Conservation (phyloP, 345 rosid genomes). For the Acer negundo region DNA sequence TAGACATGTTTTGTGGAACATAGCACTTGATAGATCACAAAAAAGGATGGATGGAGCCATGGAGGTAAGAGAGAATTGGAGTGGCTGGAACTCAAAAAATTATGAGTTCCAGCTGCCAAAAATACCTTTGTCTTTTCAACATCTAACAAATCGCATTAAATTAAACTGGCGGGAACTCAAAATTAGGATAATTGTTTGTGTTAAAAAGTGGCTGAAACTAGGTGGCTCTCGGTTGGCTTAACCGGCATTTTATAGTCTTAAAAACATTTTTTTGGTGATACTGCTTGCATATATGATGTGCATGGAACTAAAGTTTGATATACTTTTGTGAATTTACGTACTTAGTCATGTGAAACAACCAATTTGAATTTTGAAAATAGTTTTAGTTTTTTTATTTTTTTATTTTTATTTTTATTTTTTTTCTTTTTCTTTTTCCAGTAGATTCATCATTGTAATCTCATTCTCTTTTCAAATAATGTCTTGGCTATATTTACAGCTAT, state of each 20-base stretch:
- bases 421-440: neutral
- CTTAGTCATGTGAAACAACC: neutral
- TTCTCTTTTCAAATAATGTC: neutral
- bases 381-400: too few species aligned
- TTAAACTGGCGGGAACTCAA: neutral
- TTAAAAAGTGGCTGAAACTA: neutral
- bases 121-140: neutral
- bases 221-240: neutral
- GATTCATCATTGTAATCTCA: neutral
- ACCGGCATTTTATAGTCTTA: neutral
- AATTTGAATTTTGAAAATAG: neutral
- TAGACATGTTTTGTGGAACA: neutral
- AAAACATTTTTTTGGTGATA: neutral
- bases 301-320: neutral
- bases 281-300: neutral
- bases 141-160: neutral
- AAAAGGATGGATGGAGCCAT: neutral
- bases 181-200: neutral
- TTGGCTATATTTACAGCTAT: constrained; percentile 53
- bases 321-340: neutral
- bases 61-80: neutral
- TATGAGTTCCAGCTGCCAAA: neutral
- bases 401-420: too few species aligned
- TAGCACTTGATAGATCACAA: neutral
- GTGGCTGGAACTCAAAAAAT: neutral